phyloP scores from a whole-genome alignment of 768 basidiomycete species.

The Tylopilus sp. region DNA sequence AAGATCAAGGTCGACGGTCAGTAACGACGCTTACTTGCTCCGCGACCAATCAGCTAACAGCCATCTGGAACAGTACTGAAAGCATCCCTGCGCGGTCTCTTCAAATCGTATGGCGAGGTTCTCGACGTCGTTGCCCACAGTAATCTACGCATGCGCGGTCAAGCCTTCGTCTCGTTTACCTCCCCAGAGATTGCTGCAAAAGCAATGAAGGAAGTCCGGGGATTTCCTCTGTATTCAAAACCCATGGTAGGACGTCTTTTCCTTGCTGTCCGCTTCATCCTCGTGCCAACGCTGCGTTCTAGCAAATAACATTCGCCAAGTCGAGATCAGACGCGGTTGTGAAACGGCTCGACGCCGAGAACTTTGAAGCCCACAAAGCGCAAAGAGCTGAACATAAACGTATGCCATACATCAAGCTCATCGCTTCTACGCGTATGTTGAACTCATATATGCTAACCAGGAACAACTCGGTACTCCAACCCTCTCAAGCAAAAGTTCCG shows the following conservation, averaged over 20 bases:
- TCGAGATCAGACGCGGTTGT: slow-evolving; percentile 90
- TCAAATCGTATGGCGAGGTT: slow-evolving; percentile 91
- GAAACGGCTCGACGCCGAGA: slow-evolving; percentile 61
- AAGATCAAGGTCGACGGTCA: slow-evolving; percentile 80
- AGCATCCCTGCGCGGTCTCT: slow-evolving; percentile 79
- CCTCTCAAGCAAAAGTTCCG: slow-evolving; percentile 85
- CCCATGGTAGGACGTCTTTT: slow-evolving; percentile 69
- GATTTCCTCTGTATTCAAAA: slow-evolving; percentile 94
- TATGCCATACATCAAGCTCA: slow-evolving; percentile 41
- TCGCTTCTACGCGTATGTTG: background rate
- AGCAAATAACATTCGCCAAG: slow-evolving; percentile 96
- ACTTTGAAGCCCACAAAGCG: slow-evolving; percentile 73
- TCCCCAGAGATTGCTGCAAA: slow-evolving; percentile 78
- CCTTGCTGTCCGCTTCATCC: background rate
- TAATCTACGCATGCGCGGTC: slow-evolving; percentile 96
- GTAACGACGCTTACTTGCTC: slow-evolving; percentile 7
- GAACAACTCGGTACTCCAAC: slow-evolving; percentile 80
- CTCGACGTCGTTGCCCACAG: slow-evolving; percentile 93
- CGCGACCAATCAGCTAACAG: slow-evolving; percentile 7
- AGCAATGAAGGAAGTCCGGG: slow-evolving; percentile 88
- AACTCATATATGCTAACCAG: slow-evolving; percentile 36
- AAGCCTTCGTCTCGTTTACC: slow-evolving; percentile 94
- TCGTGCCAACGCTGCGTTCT: background rate
- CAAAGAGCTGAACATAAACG: slow-evolving; percentile 81
- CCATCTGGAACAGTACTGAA: slow-evolving; percentile 66